These are phyloP conservation scores for Fusarium sp. DNA, from an alignment of 2,329 filamentous ascomycete genomes.

Conservation along the genomic window DNA sequence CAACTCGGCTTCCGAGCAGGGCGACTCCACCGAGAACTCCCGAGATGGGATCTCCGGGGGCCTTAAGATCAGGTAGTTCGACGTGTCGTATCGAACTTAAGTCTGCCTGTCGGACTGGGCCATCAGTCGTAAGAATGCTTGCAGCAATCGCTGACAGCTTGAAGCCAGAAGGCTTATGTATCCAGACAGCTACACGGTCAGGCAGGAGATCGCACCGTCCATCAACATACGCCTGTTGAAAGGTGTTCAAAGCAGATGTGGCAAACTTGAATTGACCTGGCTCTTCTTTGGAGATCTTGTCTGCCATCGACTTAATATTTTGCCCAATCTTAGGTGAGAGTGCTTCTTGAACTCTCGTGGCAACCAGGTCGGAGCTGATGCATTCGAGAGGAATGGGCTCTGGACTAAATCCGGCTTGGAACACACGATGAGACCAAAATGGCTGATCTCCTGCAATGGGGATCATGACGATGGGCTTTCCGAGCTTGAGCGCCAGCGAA, in stretches of 20 bases:
- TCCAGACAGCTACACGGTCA: background rate
- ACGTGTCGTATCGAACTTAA: background rate
- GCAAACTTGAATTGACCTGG: background rate
- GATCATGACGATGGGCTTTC: background rate
- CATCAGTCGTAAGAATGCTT: background rate
- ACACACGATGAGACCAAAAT: background rate
- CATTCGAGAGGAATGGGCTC: background rate
- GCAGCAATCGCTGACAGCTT: background rate
- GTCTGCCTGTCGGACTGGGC: background rate
- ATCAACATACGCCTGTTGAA: background rate
- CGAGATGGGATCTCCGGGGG: background rate
- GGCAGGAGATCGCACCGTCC: background rate
- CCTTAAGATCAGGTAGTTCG: background rate
- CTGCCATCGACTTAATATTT: background rate
- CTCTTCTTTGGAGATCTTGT: background rate
- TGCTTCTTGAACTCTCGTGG: background rate
- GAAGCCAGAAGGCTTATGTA: background rate
- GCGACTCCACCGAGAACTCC: background rate
- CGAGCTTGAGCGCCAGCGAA: background rate
- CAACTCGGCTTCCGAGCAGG: background rate
- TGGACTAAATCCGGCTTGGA: background rate
- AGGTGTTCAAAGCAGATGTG: background rate
- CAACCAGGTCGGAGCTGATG: background rate
- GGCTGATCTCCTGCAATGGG: background rate
- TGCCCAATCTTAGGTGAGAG: background rate